Conservation (phyloP, 2,329 filamentous ascomycete species). For the Claviceps sp. region DNA sequence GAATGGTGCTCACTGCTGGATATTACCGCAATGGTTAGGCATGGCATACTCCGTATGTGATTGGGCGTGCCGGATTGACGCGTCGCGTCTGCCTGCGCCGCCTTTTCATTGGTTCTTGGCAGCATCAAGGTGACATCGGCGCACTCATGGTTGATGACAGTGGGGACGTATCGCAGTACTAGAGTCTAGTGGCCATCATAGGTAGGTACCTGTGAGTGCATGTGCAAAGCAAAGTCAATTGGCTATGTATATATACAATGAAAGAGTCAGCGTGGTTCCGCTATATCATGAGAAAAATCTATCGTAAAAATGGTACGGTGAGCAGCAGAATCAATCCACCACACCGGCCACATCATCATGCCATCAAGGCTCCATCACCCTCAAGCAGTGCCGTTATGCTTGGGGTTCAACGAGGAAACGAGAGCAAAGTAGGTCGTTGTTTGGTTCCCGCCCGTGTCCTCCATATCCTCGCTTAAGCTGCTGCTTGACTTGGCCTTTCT, state of each 20-base stretch:
- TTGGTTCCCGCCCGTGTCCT: constrained; percentile 1
- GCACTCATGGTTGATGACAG: too few relatives aligned
- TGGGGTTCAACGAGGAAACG: neutral
- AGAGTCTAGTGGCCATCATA: too few relatives aligned
- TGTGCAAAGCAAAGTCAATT: too few relatives aligned
- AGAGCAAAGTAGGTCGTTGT: neutral
- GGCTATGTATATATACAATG: constrained; percentile 1
- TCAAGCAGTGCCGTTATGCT: constrained; percentile 4
- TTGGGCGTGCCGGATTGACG: too few relatives aligned
- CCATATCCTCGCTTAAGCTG: neutral
- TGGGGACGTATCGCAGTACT: too few relatives aligned
- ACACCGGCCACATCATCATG: neutral
- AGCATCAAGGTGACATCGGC: too few relatives aligned
- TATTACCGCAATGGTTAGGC: too few relatives aligned
- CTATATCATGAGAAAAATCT: constrained; percentile 1
- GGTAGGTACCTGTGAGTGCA: too few relatives aligned
- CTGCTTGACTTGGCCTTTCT: neutral
- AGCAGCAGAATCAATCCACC: neutral
- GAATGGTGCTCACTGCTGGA: too few relatives aligned
- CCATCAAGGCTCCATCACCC: neutral
- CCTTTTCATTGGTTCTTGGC: too few relatives aligned
- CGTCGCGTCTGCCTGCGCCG: too few relatives aligned
- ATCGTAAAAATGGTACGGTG: neutral
- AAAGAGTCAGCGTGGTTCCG: neutral
- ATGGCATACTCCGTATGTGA: too few relatives aligned